Conservation (phyloP, 2,329 filamentous ascomycete species). For the Westerdykella ornata region DNA sequence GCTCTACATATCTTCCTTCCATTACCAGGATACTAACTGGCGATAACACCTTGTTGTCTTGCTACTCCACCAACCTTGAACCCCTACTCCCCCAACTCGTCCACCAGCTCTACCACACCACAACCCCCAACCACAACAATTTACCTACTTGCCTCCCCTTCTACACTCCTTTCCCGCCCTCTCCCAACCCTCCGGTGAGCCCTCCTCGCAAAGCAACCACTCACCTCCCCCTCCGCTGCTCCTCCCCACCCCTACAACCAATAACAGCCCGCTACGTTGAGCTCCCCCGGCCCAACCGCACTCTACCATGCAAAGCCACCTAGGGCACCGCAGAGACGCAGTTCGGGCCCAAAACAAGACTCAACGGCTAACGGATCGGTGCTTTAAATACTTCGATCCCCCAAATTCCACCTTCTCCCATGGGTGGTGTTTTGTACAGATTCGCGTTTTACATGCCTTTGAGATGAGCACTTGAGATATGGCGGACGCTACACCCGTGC, state of each 20-base stretch:
- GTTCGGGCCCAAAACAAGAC: constrained; percentile 24
- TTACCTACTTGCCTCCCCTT: no score
- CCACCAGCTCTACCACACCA: no score
- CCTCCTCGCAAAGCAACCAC: constrained; percentile 22
- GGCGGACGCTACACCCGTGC: constrained; percentile 13
- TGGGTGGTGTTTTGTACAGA: not conserved
- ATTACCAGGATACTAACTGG: no score
- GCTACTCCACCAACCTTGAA: no score
- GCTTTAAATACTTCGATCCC: constrained; percentile 26
- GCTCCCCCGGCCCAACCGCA: constrained; percentile 29
- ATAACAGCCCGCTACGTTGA: constrained; percentile 34
- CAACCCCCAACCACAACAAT: no score
- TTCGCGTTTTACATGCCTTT: no score
- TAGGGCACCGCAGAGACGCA: constrained; percentile 13
- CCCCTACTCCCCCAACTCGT: no score
- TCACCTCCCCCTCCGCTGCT: constrained; percentile 9
- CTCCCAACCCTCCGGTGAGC: constrained; percentile 18
- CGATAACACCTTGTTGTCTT: no score
- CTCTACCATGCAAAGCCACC: constrained; percentile 30
- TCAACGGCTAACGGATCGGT: constrained; percentile 3
- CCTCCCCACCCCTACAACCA: constrained; percentile 23
- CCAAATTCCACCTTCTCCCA: constrained; percentile 11
- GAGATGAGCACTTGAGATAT: constrained; percentile 11
- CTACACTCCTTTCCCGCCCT: no score
- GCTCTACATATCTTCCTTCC: no score